A percentile compares a stretch with the other conserved stretches of the same genome.
Conservation (phyloP, 345 rosid species). For the Boechera divaricarpa region DNA sequence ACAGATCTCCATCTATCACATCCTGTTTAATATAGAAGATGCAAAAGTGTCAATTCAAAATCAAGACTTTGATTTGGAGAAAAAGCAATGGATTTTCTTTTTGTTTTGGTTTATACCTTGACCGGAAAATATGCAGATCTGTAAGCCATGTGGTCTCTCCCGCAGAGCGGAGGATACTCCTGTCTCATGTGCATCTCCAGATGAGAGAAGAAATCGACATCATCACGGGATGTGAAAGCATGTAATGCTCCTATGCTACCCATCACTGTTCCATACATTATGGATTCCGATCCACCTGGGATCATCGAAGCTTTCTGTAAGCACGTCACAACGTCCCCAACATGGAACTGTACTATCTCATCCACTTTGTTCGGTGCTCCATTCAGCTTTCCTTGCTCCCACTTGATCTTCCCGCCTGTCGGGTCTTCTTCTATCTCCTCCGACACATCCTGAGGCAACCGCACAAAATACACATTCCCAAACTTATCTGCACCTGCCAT, state of each 20-base stretch:
- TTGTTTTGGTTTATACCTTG: slow-evolving; percentile 56
- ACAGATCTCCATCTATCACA: slow-evolving; percentile 95
- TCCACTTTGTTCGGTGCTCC: slow-evolving; percentile 97
- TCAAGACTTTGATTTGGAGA: neutral
- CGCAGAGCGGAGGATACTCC: slow-evolving; percentile 87
- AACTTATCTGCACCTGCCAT: slow-evolving; percentile 97
- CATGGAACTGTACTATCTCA: slow-evolving; percentile 94
- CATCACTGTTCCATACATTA: slow-evolving; percentile 95
- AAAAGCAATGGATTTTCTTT: neutral
- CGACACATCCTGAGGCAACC: slow-evolving; percentile 89
- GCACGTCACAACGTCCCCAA: slow-evolving; percentile 84
- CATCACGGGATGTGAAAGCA: slow-evolving; percentile 94
- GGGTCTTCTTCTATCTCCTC: slow-evolving; percentile 98
- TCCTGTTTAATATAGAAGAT: slow-evolving; percentile 58
- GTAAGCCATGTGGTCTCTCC: slow-evolving; percentile 67
- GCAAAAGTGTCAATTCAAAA: neutral
- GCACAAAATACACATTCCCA: slow-evolving; percentile 86
- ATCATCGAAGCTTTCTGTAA: slow-evolving; percentile 89
- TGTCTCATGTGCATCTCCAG: slow-evolving; percentile 98
- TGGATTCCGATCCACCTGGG: slow-evolving; percentile 89
- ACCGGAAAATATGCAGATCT: slow-evolving; percentile 98
- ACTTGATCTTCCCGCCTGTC: slow-evolving; percentile 93
- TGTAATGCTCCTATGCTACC: slow-evolving; percentile 91
- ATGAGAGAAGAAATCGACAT: slow-evolving; percentile 95
- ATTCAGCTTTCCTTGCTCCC: slow-evolving; percentile 97